Base-by-base conservation (phyloP, 1,284 basidiomycete species). In the Ceratobasidium sp. region DNA sequence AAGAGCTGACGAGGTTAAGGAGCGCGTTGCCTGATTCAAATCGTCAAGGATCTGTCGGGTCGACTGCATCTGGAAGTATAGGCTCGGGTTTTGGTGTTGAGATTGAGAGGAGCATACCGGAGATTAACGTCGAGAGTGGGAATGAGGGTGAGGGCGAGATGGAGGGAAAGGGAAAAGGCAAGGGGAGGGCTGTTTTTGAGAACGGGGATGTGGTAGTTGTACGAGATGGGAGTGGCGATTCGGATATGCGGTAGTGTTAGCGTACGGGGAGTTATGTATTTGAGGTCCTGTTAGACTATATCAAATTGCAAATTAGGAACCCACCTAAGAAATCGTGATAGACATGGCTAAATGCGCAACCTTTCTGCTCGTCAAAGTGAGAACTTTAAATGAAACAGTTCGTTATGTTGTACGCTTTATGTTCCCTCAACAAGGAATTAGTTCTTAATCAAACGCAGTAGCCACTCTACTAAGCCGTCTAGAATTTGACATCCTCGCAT, bases 1-100 rank as follows among this genome's bases (percentile, higher is more conserved):
- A 94, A 81, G 94, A 96, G 80, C 86, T 97, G 78, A 89, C 92
- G 83, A 86, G 90, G 79, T 86, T 95, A 83, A 87, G 92, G 81
- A 95, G 94, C 80, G 86, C 89, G 20, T 86, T 95, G 65, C 92
- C 93, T 7, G 79, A 83, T 42, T 26, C 26, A 56, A 20, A 28
- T 6, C 59, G 48, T 3, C 23, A 44, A 4, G 74, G 74, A n/a
- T 62, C 56, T 15, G 42, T 20, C 13, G 56, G 26, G 46, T 56
- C 57, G 9, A 44, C 40, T 9, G 48, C 42, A 42, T 15, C 20
- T 3, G 59, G 57, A 44, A 62, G 57, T 15, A 26, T 50, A 6
- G 57, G 68, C 42, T 66, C 64, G 46, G 48, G 64, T 56, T 44
- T 62, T 33, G 57, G 68, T n/a, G 68, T 70, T 23, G 54, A 52